Base-by-base conservation (phyloP, 208 protist genomes). In the Crithidia sp. region DNA sequence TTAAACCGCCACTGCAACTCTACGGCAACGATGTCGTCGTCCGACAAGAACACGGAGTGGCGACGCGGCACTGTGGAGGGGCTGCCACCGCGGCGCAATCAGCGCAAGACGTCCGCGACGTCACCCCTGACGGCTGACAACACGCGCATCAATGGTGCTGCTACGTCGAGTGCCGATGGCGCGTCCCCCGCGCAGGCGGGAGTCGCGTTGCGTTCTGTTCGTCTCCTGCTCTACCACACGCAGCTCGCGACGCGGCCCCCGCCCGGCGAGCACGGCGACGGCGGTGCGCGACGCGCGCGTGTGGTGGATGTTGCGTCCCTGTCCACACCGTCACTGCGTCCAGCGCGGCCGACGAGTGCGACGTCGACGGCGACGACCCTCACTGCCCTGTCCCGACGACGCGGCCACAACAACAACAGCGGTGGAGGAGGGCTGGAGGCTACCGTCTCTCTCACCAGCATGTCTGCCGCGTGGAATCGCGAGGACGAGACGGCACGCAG, bases 221-320 rank as follows among this genome's bases (percentile, higher is more conserved):
- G 67, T 12, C 65, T 79, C 53, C 61, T 79, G 52, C 62, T 66
- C 44, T 79, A 79, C 67, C 71, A 70, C 67, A 71, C 52, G 1
- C 59, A 53, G 0, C 62, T 79, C 14, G 56, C 49, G n/a, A n/a
- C 8, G 47, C 4, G 7, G 10, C 13, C 7, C 53, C 17, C 16
- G 14, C 2, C 4, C 41, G 37, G 2, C 53, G 16, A 40, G n/a
- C 41, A 7, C 28, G 16, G 12, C 28, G 44, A 19, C 9, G 55
- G 16, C 19, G 45, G 36, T 19, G 14, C 40, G n/a, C n/a, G 17
- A 44, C 55, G 44, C 39, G 0, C 3, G 45, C 39, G 17, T 17
- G 10, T 4, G 5, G 14, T 3, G 8, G 9, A 39, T 19, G 10
- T 12, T 19, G n/a, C 66, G 19, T 7, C 61, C 47, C 37, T 28